Evolutionary conservation across 176 grass and related monocot species (phyloP), one percentile per base, ranked within the genome.

Genomic region (Rhipidocladum racemiflorum): DNA sequence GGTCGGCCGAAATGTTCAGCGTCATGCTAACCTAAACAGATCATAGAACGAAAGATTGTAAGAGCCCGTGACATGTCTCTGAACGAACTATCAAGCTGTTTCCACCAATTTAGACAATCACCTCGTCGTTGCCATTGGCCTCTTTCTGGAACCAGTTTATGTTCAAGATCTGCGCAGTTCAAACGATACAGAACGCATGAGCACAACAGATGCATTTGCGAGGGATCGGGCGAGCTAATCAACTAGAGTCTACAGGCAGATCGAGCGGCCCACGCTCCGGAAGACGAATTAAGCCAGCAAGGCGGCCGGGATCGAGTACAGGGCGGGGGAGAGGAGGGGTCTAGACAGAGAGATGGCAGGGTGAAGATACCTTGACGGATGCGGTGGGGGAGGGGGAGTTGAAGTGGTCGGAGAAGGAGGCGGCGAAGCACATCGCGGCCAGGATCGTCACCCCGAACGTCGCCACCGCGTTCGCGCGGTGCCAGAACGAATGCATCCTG

Each of bases 121-220:
- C 96, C 96, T 99, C 96, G 65, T 99, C 92, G 79, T 99, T 93
- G 61, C 89, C 91, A 73, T 93, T 95, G 39, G 93, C 87, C 89
- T 99, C 92, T 70, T 95, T 99, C 83, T 95, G 96, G 81, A 99
- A 99, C 96, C 96, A 99, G 79, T 99, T 99, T 40, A 93, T 91
- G 87, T 99, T 95, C 49, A 95, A 50, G 84, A 99, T 89, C 96
- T 99, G 75, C 68, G 60, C 43, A 18, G 44, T 24, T 17, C 23
- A 68, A 40, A 59, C 13, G 51, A n/a, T 20, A 35, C 11, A 79
- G 38, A 84, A 7, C 65, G 61, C 24, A 18, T 76, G 25, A 84
- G 77, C 68, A 54, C 18, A 65, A 45, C 18, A 32, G 15, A 57
- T 24, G 38, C 79, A 67, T 59, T 71, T 13, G 38, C n/a, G 17